Evolutionary conservation across 306 rosid genomes (phyloP).

Genomic region (Mucuna pruriens): DNA sequence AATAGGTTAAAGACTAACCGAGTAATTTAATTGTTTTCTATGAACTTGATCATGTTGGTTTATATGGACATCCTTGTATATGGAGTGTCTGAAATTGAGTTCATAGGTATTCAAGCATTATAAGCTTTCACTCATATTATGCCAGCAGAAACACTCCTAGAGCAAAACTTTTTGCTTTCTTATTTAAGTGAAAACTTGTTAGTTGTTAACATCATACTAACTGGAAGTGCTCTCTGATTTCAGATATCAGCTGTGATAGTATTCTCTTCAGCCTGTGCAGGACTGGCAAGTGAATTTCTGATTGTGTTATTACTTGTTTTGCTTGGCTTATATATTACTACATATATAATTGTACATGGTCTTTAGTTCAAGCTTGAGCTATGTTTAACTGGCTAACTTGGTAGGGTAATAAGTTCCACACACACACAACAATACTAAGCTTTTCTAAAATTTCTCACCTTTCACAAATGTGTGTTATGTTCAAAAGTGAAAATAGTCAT

Average conservation of each 20-base stretch:
- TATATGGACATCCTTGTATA: conserved; percentile 1
- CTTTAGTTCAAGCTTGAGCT: too few relatives aligned
- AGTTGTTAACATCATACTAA: conserved; percentile 27
- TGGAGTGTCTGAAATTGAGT: conserved; percentile 21
- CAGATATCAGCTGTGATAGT: conserved; percentile 95
- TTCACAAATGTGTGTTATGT: neutral
- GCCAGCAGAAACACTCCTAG: neutral
- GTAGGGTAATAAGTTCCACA: neutral
- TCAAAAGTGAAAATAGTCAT: neutral
- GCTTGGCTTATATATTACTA: conserved; percentile 2
- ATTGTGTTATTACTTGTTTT: conserved; percentile 17
- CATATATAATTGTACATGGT: neutral
- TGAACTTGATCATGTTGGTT: conserved; percentile 9
- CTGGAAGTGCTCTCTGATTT: conserved; percentile 36
- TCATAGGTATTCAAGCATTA: neutral
- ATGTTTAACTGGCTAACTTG: too few relatives aligned
- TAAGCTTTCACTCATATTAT: conserved; percentile 15
- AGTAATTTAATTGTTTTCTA: too few relatives aligned
- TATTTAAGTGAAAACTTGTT: conserved; percentile 15
- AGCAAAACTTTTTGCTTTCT: neutral
- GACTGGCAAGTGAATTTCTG: conserved; percentile 70
- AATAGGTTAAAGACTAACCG: too few relatives aligned
- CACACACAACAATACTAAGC: neutral
- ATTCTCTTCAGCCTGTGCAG: conserved; percentile 93
- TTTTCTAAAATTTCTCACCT: neutral